A percentile compares a stretch with the other conserved stretches of the same genome.
phyloP scores from a whole-genome alignment of 2,329 filamentous ascomycete species.

The Trichophaea hybrida region DNA sequence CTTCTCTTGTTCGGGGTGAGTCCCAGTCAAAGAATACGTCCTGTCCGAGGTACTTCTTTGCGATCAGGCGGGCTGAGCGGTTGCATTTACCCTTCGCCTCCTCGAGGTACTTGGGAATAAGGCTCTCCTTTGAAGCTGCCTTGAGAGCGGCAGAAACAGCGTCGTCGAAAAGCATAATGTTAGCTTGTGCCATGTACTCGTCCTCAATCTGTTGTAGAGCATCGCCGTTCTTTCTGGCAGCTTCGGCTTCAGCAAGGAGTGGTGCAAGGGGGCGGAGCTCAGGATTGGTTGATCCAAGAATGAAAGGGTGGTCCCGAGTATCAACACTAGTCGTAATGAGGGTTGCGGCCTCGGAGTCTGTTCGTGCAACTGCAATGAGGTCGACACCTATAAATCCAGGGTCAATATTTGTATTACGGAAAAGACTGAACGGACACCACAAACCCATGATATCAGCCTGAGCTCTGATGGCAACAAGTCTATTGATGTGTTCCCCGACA shows the following conservation, averaged over 20 bases:
- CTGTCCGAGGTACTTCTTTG: conserved; percentile 58
- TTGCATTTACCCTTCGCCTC: conserved; percentile 73
- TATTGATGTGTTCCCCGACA: conserved; percentile 95
- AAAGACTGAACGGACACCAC: conserved; percentile 21
- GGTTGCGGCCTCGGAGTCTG: conserved; percentile 93
- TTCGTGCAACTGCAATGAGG: conserved; percentile 80
- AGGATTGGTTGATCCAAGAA: conserved; percentile 78
- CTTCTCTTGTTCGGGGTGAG: conserved; percentile 77
- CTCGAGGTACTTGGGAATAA: conserved; percentile 52
- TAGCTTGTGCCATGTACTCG: conserved; percentile 63
- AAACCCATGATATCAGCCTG: conserved; percentile 96
- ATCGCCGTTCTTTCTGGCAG: conserved; percentile 61
- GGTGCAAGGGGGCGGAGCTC: conserved; percentile 71
- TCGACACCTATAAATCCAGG: conserved; percentile 47
- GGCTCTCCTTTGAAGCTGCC: conserved; percentile 51
- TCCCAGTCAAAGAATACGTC: conserved; percentile 95
- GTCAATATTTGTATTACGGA: background rate
- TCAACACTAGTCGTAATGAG: conserved; percentile 96
- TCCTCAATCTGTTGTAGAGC: conserved; percentile 88
- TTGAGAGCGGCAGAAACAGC: conserved; percentile 75
- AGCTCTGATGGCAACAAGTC: conserved; percentile 86
- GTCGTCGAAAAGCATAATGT: conserved; percentile 78
- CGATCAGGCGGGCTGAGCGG: conserved; percentile 63
- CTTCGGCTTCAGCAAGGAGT: conserved; percentile 77
- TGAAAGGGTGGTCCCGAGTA: conserved; percentile 85